Evolutionary conservation across 2,329 filamentous ascomycete genomes (phyloP).

Genomic region (Penicillium freii): DNA sequence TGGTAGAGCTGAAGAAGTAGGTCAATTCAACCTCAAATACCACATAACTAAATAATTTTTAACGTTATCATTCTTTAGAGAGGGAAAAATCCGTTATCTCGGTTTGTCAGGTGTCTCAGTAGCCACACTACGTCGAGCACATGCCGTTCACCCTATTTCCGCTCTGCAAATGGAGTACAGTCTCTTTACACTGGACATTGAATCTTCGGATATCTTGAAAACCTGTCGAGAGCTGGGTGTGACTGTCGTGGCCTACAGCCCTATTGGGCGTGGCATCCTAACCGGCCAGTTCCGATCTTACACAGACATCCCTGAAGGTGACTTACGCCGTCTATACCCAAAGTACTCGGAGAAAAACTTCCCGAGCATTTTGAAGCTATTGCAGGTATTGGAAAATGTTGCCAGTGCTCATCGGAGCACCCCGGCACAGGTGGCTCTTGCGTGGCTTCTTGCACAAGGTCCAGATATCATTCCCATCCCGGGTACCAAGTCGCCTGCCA

Average conservation of each 20-base stretch:
- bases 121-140: constrained; percentile 48
- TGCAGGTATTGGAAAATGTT: constrained; percentile 49
- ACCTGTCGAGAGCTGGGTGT: constrained; percentile 50
- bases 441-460: constrained; percentile 62
- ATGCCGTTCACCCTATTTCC: constrained; percentile 44
- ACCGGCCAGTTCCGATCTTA: constrained; percentile 41
- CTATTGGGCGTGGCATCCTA: constrained; percentile 42
- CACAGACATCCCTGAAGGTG: constrained; percentile 48
- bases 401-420: constrained; percentile 56
- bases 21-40: not conserved
- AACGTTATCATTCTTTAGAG: constrained; percentile 8
- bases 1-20: constrained; percentile 45
- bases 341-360: constrained; percentile 53
- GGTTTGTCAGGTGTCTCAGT: constrained; percentile 47
- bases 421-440: constrained; percentile 58
- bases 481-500: constrained; percentile 19
- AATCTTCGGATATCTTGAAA: constrained; percentile 41
- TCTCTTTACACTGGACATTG: constrained; percentile 46
- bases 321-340: constrained; percentile 49
- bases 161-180: constrained; percentile 51
- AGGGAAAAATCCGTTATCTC: constrained; percentile 51
- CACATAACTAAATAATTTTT: not conserved
- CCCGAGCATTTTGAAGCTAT: constrained; percentile 52
- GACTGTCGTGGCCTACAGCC: constrained; percentile 42
- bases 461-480: constrained; percentile 29